Evolutionary conservation across 331 rosid genomes (phyloP).

Genomic region (Ulmus americana): DNA sequence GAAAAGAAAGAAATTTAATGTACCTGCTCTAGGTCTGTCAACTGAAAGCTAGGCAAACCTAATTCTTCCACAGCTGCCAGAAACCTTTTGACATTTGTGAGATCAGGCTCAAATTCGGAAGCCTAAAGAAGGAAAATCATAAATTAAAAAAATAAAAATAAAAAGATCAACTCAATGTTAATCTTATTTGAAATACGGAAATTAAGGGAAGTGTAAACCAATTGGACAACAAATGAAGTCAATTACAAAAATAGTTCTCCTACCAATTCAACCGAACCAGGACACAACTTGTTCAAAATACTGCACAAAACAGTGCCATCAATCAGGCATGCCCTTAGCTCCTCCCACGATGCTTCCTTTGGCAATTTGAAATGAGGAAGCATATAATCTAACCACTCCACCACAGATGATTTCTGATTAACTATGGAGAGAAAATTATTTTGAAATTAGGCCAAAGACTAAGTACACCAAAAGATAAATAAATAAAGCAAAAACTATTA

Average conservation of each 20-base stretch:
- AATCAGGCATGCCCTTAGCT: slow-evolving; percentile 54
- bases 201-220: neutral
- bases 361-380: slow-evolving; percentile 70
- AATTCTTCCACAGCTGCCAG: slow-evolving; percentile 64
- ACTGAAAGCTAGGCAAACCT: slow-evolving; percentile 73
- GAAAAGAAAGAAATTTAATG: slow-evolving; percentile 20
- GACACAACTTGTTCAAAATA: slow-evolving; percentile 62
- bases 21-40: slow-evolving; percentile 79
- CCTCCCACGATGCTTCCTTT: slow-evolving; percentile 65
- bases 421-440: slow-evolving; percentile 33
- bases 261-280: slow-evolving; percentile 55
- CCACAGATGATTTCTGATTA: slow-evolving; percentile 38
- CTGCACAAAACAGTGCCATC: slow-evolving; percentile 76
- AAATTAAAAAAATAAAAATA: neutral
- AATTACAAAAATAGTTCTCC: slow-evolving; percentile 16
- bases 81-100: slow-evolving; percentile 48
- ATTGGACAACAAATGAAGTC: neutral
- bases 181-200: neutral
- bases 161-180: neutral
- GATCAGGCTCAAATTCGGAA: slow-evolving; percentile 34
- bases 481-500: neutral
- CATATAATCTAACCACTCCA: slow-evolving; percentile 72
- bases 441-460: slow-evolving; percentile 12
- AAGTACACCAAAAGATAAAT: neutral
- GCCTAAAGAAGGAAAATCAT: slow-evolving; percentile 39